These are phyloP conservation scores for Penicillium manginii DNA, from an alignment of 495 filamentous ascomycete species.

Conservation along the genomic window DNA sequence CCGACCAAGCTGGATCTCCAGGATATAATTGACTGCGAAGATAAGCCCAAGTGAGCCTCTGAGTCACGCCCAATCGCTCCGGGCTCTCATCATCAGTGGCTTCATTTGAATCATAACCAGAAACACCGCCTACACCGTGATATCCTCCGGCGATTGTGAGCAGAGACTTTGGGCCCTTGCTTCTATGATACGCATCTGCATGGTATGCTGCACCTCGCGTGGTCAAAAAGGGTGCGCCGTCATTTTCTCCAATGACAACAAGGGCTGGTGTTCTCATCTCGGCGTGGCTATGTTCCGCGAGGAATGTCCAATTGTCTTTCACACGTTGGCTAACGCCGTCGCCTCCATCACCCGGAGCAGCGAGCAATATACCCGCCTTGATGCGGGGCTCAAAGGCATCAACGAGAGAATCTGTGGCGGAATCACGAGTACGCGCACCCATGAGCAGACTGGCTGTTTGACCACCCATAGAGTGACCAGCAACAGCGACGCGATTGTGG, in stretches of 20 bases:
- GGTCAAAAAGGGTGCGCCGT: conserved; percentile 39
- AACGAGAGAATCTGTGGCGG: conserved; percentile 6
- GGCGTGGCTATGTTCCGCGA: conserved; percentile 36
- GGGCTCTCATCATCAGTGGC: conserved; percentile 43
- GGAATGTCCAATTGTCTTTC: conserved; percentile 34
- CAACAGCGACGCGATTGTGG: conserved; percentile 37
- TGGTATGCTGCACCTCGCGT: conserved; percentile 44
- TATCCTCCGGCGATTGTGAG: conserved; percentile 36
- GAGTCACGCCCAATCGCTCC: conserved; percentile 37
- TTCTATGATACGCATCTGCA: conserved; percentile 39
- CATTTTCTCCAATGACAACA: conserved; percentile 42
- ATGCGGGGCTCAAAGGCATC: conserved; percentile 28
- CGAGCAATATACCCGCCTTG: conserved; percentile 43
- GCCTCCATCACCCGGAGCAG: conserved; percentile 34
- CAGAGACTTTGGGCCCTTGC: conserved; percentile 41
- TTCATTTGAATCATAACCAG: conserved; percentile 45
- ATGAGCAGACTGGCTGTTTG: conserved; percentile 40
- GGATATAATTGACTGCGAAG: conserved; percentile 40
- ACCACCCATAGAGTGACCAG: conserved; percentile 47
- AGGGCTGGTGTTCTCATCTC: conserved; percentile 42
- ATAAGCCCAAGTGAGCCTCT: conserved; percentile 47
- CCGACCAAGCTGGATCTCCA: conserved; percentile 38
- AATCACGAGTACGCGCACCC: conserved; percentile 38
- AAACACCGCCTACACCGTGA: conserved; percentile 45
- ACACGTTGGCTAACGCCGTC: conserved; percentile 26